These are phyloP conservation scores for Boletus huronensis DNA, from an alignment of 768 basidiomycete species.

Conservation along the genomic window DNA sequence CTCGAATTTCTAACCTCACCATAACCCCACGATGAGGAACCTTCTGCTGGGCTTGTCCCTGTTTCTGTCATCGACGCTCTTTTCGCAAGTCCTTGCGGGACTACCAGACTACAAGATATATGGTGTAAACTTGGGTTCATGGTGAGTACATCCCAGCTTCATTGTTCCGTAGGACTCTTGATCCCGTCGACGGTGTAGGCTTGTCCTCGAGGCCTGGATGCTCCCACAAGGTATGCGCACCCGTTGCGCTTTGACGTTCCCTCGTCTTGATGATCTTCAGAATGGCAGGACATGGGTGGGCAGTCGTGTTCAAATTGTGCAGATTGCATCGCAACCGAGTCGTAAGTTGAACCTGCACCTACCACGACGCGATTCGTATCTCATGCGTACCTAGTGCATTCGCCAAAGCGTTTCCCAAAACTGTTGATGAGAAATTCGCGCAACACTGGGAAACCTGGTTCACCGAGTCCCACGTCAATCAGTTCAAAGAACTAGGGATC, in stretches of 20 bases:
- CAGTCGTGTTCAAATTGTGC: constrained; percentile 56
- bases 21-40: constrained; percentile 19
- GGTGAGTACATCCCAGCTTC: constrained; percentile 35
- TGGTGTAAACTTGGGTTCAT: constrained; percentile 70
- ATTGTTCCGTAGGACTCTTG: background rate
- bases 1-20: background rate
- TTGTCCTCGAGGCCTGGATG: constrained; percentile 83
- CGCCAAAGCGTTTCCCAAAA: constrained; percentile 54
- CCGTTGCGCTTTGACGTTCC: background rate
- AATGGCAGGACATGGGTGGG: constrained; percentile 75
- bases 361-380: background rate
- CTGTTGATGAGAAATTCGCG: constrained; percentile 55
- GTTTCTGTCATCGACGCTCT: constrained; percentile 14
- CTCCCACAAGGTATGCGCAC: constrained; percentile 51
- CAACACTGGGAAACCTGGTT: constrained; percentile 78
- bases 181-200: constrained; percentile 41
- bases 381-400: constrained; percentile 43
- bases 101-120: constrained; percentile 48
- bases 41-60: constrained; percentile 12
- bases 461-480: constrained; percentile 53
- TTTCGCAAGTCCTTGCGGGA: constrained; percentile 18
- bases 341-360: constrained; percentile 36
- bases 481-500: constrained; percentile 52
- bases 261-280: constrained; percentile 31
- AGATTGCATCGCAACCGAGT: constrained; percentile 64